A percentile compares a stretch with the other conserved stretches of the same genome.
Evolutionary conservation across 768 basidiomycete genomes (phyloP).

Genomic region (Leucosporidium creatinivorum): DNA sequence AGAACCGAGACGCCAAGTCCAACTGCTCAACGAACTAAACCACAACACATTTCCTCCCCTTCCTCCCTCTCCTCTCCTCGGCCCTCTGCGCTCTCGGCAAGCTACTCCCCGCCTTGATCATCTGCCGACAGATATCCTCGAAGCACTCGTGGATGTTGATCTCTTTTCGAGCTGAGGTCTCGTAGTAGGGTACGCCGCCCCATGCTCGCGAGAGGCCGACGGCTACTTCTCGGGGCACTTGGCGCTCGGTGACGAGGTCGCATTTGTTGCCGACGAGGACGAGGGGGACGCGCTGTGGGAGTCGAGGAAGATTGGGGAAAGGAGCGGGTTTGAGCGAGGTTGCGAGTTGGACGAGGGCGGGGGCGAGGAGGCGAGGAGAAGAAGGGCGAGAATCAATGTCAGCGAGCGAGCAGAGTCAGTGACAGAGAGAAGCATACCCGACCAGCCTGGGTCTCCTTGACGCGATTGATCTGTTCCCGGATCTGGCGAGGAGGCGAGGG

Average conservation of each 20-base stretch:
- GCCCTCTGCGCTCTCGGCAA: not conserved
- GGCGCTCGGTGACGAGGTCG: conserved; percentile 34
- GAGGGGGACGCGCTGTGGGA: conserved; percentile 24
- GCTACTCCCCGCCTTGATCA: conserved; percentile 19
- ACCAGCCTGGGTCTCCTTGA: conserved; percentile 28
- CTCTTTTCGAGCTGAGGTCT: conserved; percentile 31
- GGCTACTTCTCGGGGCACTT: conserved; percentile 33
- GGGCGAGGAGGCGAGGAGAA: not conserved
- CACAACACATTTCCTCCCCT: not conserved
- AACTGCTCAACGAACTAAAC: not conserved
- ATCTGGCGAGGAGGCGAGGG: not conserved
- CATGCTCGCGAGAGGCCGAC: conserved; percentile 30
- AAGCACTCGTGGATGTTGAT: conserved; percentile 36
- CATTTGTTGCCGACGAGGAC: conserved; percentile 38
- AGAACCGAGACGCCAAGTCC: not conserved
- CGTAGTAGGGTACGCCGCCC: conserved; percentile 38
- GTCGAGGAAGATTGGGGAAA: not conserved
- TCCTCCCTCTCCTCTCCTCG: not conserved
- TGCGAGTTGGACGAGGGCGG: not conserved
- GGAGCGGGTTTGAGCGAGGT: too few relatives aligned
- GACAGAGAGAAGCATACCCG: not conserved
- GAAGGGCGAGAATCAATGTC: too few relatives aligned
- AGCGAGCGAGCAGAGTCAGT: not conserved
- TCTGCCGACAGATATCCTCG: conserved; percentile 36
- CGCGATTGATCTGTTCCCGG: conserved; percentile 35